Conservation (phyloP, 306 rosid genomes). For the Acacia confusa region DNA sequence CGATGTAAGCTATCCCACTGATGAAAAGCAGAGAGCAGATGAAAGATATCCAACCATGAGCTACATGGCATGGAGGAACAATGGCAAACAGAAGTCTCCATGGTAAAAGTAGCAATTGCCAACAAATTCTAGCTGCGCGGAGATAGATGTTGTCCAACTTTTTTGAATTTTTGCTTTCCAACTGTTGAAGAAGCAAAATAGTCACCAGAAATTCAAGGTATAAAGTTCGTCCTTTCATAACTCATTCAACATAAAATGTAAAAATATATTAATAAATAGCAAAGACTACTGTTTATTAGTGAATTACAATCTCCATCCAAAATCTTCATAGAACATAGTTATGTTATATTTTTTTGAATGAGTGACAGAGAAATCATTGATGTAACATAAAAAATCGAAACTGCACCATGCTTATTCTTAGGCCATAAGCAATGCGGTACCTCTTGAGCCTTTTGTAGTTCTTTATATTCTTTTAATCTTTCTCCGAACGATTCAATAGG, state of each 20-base stretch:
- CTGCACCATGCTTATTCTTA: not conserved
- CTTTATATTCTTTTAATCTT: not conserved
- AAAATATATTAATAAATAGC: not conserved
- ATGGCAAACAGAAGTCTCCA: conserved; percentile 87
- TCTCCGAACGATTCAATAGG: not conserved
- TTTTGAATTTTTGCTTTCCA: conserved; percentile 61
- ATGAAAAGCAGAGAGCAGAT: conserved; percentile 79
- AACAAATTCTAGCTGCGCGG: conserved; percentile 51
- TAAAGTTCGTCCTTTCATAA: conserved; percentile 2
- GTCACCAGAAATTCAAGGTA: conserved; percentile 21
- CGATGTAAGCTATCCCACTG: conserved; percentile 83
- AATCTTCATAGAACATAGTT: not conserved
- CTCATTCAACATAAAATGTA: not conserved
- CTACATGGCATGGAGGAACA: conserved; percentile 84
- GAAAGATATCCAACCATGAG: conserved; percentile 96
- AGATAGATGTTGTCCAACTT: conserved; percentile 42
- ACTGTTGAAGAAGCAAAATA: conserved; percentile 49
- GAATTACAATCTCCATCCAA: conserved; percentile 15
- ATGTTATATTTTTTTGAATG: not conserved
- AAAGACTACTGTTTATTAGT: conserved; percentile 10
- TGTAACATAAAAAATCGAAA: not conserved
- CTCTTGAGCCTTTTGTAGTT: not conserved
- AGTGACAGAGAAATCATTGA: not conserved
- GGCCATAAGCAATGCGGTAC: not conserved
- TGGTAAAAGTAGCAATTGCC: conserved; percentile 71